Evolutionary conservation across 2,329 filamentous ascomycete species (phyloP).

Genomic region (Hyphodiscus sp.): DNA sequence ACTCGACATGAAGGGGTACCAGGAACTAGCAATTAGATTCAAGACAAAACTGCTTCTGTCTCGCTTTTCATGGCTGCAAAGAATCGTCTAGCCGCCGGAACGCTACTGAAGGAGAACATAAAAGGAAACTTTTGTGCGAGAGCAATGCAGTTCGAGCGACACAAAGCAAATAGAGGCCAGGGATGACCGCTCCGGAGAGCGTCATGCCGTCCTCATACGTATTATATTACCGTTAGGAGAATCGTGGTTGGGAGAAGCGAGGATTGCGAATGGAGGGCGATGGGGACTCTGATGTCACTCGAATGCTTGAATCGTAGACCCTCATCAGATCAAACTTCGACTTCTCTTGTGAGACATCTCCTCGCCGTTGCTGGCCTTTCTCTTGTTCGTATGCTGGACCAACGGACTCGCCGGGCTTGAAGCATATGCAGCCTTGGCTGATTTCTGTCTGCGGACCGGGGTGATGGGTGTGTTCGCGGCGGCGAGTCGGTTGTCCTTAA

Average conservation of each 20-base stretch:
- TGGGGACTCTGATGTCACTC: neutral
- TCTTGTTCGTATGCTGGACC: conserved; percentile 18
- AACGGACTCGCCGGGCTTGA: conserved; percentile 25
- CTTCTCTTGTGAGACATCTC: conserved; percentile 22
- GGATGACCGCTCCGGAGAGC: neutral
- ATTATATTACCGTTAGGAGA: neutral
- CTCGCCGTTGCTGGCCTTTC: conserved; percentile 24
- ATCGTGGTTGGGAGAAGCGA: neutral
- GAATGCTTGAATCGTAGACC: neutral
- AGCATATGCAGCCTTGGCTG: conserved; percentile 3
- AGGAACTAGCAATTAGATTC: neutral
- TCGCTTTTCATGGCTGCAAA: neutral
- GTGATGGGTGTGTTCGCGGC: conserved; percentile 59
- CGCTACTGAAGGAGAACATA: neutral
- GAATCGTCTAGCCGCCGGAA: neutral
- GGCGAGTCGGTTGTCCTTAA: conserved; percentile 60
- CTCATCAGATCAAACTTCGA: conserved; percentile 20
- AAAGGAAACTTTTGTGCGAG: neutral
- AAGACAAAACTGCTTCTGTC: neutral
- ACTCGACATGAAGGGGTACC: neutral
- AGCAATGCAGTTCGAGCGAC: neutral
- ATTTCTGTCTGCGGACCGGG: conserved; percentile 46
- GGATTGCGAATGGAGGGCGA: neutral
- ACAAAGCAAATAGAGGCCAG: neutral
- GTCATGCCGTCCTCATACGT: conserved; percentile 2